A percentile compares a stretch with the other conserved stretches of the same genome.
Conservation (phyloP, 176 grass and related monocot species). For the Aegilops umbellulata region DNA sequence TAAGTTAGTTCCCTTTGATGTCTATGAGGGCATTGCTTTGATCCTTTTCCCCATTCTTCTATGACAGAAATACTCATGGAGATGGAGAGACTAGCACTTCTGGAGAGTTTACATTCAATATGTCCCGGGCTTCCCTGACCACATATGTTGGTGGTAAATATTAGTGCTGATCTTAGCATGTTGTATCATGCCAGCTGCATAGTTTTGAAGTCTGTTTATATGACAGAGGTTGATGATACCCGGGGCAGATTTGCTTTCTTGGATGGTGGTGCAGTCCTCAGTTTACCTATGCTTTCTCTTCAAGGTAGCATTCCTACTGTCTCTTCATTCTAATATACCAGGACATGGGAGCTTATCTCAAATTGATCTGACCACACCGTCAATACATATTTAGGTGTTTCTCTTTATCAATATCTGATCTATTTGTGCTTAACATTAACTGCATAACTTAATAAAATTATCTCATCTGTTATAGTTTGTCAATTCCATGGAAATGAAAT, state of each 20-base stretch:
- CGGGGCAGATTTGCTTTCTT: constrained; percentile 54
- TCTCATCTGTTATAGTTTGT: neutral
- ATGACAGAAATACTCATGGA: constrained; percentile 45
- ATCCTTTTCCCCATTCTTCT: constrained; percentile 13
- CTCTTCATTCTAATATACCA: constrained; percentile 14
- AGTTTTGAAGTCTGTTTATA: constrained; percentile 24
- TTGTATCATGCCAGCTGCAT: constrained; percentile 22
- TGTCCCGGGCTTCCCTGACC: constrained; percentile 52
- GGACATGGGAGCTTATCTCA: constrained; percentile 3
- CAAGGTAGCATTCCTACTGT: constrained; percentile 50
- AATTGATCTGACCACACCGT: neutral
- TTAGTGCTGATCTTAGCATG: constrained; percentile 8
- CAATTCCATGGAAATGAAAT: constrained; percentile 4
- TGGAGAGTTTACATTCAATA: constrained; percentile 52
- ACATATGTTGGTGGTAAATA: constrained; percentile 72
- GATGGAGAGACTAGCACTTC: constrained; percentile 38
- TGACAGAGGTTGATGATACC: constrained; percentile 72
- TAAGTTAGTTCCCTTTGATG: constrained; percentile 1
- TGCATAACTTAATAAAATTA: constrained; percentile 4
- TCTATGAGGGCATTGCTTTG: neutral
- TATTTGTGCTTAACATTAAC: constrained; percentile 1
- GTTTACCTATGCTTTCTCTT: constrained; percentile 80
- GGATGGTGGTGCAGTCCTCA: constrained; percentile 51
- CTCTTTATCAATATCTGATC: neutral
- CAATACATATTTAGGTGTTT: constrained; percentile 10